Percentiles rank a stretch among this genome's conserved stretches.
phyloP scores from a whole-genome alignment of 202 grass and related monocot genomes.

The Musa balbisiana region DNA sequence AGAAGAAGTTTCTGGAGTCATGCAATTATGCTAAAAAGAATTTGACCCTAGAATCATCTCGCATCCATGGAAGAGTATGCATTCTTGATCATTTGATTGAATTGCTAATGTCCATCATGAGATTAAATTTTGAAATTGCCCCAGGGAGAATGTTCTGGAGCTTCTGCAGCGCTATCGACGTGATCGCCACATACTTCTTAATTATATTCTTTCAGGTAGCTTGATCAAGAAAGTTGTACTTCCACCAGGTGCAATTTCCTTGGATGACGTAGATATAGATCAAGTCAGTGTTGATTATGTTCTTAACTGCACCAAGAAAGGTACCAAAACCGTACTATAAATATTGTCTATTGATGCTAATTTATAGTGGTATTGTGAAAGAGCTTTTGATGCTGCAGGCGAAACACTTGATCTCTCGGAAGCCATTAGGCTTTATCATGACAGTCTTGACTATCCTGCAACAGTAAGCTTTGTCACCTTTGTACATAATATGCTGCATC shows the following conservation, averaged over 20 bases:
- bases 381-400: constrained; percentile 33
- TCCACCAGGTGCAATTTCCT: constrained; percentile 77
- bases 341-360: neutral
- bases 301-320: constrained; percentile 86
- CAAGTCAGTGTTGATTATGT: constrained; percentile 95
- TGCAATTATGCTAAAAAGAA: neutral
- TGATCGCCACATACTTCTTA: constrained; percentile 78
- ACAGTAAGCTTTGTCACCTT: constrained; percentile 41
- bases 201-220: constrained; percentile 81
- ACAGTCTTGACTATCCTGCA: constrained; percentile 94
- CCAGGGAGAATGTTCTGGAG: constrained; percentile 70
- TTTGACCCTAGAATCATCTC: neutral
- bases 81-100: neutral
- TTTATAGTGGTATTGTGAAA: constrained; percentile 12
- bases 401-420: constrained; percentile 86
- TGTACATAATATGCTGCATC: constrained; percentile 5
- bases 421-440: constrained; percentile 85
- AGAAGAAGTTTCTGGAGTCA: neutral
- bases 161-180: constrained; percentile 78
- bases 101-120: neutral
- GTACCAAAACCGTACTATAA: constrained; percentile 23
- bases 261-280: constrained; percentile 89
- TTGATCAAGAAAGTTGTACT: constrained; percentile 99
- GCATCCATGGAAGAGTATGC: constrained; percentile 9
- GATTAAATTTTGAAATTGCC: constrained; percentile 22